Evolutionary conservation across 192 early-diverging fungal genomes (phyloP).

Genomic region (Gaertneriomyces semiglobifer): DNA sequence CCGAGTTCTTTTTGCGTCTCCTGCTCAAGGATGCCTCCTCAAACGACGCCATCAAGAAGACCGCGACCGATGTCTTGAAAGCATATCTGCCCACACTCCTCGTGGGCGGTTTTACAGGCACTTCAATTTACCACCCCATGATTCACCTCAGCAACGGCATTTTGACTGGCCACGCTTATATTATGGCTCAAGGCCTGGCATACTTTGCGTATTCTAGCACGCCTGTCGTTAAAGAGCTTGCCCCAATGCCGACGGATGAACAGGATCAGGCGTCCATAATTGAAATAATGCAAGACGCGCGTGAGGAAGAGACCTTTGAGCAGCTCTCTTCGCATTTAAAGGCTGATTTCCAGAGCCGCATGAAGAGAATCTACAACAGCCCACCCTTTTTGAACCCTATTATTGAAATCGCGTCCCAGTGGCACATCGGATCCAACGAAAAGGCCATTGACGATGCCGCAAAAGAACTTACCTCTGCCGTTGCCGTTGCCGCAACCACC

Average conservation of each 20-base stretch:
- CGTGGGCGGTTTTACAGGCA: slow-evolving; percentile 5
- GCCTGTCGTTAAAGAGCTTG: slow-evolving; percentile 13
- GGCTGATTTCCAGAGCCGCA: slow-evolving; percentile 18
- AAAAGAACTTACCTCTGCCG: slow-evolving; percentile 17
- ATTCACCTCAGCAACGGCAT: slow-evolving; percentile 22
- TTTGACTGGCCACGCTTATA: slow-evolving; percentile 10
- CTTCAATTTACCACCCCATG: slow-evolving; percentile 19
- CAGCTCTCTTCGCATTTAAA: background rate
- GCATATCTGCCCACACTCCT: slow-evolving; percentile 7
- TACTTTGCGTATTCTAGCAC: slow-evolving; percentile 19
- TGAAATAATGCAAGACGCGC: slow-evolving; percentile 22
- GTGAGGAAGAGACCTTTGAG: slow-evolving; percentile 18
- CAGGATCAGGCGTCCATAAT: slow-evolving; percentile 8
- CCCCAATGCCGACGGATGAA: slow-evolving; percentile 6
- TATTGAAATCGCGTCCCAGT: slow-evolving; percentile 11
- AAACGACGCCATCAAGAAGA: slow-evolving; percentile 14
- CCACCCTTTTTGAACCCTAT: background rate
- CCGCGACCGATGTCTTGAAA: background rate
- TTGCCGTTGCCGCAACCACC: background rate
- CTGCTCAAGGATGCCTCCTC: background rate
- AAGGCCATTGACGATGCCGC: slow-evolving; percentile 3
- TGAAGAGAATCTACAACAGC: slow-evolving; percentile 3
- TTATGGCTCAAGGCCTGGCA: slow-evolving; percentile 18
- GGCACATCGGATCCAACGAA: slow-evolving; percentile 13
- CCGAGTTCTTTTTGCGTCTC: slow-evolving; percentile 15